phyloP scores from a whole-genome alignment of 2,329 filamentous ascomycete genomes.

The Xylariaceae sp. region DNA sequence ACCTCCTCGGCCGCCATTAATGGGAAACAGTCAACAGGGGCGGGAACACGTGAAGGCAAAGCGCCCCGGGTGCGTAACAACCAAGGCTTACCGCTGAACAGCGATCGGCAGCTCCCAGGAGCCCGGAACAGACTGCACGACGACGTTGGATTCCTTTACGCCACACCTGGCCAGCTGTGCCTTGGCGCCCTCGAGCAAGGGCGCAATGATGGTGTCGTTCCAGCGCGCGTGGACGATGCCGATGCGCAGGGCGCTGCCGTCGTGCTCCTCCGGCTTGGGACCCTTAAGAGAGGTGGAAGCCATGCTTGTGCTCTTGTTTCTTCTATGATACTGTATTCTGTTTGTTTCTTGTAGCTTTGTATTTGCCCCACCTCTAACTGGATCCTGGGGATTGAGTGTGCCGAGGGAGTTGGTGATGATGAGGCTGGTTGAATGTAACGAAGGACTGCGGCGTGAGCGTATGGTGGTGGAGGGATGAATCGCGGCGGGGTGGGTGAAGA shows the following conservation, averaged over 20 bases:
- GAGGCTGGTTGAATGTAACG: background rate
- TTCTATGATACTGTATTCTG: background rate
- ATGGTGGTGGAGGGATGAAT: constrained; percentile 4
- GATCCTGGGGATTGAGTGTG: no score
- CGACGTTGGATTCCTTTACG: constrained; percentile 83
- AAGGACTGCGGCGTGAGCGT: background rate
- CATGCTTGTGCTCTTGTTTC: constrained; percentile 1
- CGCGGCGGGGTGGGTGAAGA: constrained; percentile 5
- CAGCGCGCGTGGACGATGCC: constrained; percentile 95
- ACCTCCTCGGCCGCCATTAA: background rate
- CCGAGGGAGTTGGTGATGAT: no score
- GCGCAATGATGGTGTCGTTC: constrained; percentile 85
- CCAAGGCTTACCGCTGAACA: constrained; percentile 66
- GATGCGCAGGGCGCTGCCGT: constrained; percentile 74
- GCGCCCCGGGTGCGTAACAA: background rate
- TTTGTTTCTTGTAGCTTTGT: background rate
- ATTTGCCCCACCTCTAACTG: background rate
- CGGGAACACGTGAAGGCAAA: background rate
- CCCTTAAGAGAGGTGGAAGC: constrained; percentile 50
- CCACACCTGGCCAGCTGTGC: constrained; percentile 73
- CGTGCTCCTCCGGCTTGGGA: constrained; percentile 54
- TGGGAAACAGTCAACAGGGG: background rate
- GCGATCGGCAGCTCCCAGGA: constrained; percentile 93
- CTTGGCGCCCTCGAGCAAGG: constrained; percentile 76
- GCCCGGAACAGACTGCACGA: constrained; percentile 84